Base-by-base conservation (phyloP, 2,329 filamentous ascomycete species). In the Leptographium procerum region DNA sequence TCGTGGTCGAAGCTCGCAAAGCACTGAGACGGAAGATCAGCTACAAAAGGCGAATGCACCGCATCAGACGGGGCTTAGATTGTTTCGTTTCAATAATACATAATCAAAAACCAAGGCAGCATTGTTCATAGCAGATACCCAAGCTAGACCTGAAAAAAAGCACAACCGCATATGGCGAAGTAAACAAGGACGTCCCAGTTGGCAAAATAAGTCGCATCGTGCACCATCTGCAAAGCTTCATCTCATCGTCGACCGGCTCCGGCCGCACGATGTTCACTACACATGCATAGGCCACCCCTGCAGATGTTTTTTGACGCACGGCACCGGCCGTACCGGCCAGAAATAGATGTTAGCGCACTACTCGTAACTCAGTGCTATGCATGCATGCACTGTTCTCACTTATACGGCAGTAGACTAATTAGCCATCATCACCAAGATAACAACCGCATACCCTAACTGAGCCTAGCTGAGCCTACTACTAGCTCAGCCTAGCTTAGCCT, bases 1-100 rank as follows among this genome's bases (percentile, higher is more conserved):
- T 36, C 48, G 8, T 59, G 58, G 58, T 59, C 58, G 7, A 59
- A 56, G 48, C 36, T 59, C 22, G 58, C 58, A 11, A 53, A 52
- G 50, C 28, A 34, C 28, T 52, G 29, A 51, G 26, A 16, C 40
- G 36, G 13, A 16, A 13, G 16, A 4, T 14, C 36, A 19, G 14
- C 40, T n/a, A 19, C 16, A n/a, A 19, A 28, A 16, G 10, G 45
- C 22, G 22, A 16, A 28, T n/a, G 2, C 36, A 8, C 19, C 40
- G n/a, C 16, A 48, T 6, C 13, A 2, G 11, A 26, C 26, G 4
- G 29, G 24, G 14, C 14, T 26, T 31, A 19, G 26, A 28, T 19
- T 29, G 16, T 50, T n/a, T 31, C 13, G 26, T n/a, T 29, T 24
- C 22, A 48, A 26, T n/a, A n/a, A n/a, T n/a, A 14, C n/a, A 24